A percentile compares a stretch with the other conserved stretches of the same genome.
Conservation (phyloP, 192 early-diverging fungal species). For the Coemansia pectinata region DNA sequence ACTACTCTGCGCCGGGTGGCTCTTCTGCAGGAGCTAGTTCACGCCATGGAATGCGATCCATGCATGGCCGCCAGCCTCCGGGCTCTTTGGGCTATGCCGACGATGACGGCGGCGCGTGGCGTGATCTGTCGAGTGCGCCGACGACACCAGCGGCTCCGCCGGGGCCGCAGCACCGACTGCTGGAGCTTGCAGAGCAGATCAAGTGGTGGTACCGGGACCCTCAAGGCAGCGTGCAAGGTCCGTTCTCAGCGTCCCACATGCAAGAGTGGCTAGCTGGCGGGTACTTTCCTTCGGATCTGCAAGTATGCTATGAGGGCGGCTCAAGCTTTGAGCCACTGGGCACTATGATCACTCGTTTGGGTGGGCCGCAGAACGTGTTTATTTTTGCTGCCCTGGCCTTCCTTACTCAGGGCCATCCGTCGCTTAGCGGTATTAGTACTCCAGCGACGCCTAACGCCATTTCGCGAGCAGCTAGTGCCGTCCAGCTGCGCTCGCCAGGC, state of each 20-base stretch:
- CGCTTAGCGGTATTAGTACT: constrained; percentile 22
- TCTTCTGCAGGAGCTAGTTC: not conserved
- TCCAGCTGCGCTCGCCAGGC: constrained; percentile 7
- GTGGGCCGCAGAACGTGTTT: constrained; percentile 74
- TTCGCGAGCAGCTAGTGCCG: constrained; percentile 28
- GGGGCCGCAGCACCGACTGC: constrained; percentile 20
- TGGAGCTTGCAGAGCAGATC: constrained; percentile 42
- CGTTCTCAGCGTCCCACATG: constrained; percentile 88
- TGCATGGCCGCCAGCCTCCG: not conserved
- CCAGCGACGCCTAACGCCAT: constrained; percentile 31
- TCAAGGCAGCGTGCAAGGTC: constrained; percentile 82
- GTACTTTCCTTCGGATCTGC: constrained; percentile 79
- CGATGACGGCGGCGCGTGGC: constrained; percentile 21
- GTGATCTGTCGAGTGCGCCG: constrained; percentile 11
- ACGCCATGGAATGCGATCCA: not conserved
- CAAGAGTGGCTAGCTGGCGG: constrained; percentile 91
- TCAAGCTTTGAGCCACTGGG: constrained; percentile 77
- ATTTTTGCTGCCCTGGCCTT: constrained; percentile 43
- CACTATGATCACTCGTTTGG: constrained; percentile 63
- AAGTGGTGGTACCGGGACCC: constrained; percentile 88
- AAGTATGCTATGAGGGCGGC: constrained; percentile 81
- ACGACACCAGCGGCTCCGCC: not conserved
- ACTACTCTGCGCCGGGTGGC: not conserved
- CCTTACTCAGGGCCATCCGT: constrained; percentile 11
- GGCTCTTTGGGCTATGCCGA: constrained; percentile 3